A percentile compares a stretch with the other conserved stretches of the same genome.
These are phyloP conservation scores for Auricularia heimuer DNA, from an alignment of 768 basidiomycete species.

Conservation along the genomic window DNA sequence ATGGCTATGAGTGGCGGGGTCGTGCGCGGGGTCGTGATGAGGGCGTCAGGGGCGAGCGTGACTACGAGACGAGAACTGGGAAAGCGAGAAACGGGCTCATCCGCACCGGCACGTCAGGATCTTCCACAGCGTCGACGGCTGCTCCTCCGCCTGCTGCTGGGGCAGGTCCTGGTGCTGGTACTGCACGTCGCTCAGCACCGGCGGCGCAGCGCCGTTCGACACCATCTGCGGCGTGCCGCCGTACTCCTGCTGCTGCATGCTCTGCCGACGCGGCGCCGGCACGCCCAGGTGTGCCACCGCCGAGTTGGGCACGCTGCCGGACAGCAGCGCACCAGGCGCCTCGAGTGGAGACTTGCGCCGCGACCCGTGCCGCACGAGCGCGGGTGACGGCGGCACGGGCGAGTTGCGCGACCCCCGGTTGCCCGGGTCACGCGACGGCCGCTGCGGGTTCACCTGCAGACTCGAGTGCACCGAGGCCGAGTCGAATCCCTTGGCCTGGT, in stretches of 20 bases:
- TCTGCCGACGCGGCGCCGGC: slow-evolving; percentile 33
- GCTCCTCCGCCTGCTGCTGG: slow-evolving; percentile 5
- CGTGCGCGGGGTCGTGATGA: neutral
- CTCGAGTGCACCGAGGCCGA: slow-evolving; percentile 44
- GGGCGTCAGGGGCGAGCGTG: neutral
- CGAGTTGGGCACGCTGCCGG: slow-evolving; percentile 50
- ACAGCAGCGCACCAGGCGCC: slow-evolving; percentile 34
- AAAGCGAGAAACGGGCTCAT: slow-evolving; percentile 18
- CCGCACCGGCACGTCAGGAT: slow-evolving; percentile 76
- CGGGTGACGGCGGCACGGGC: slow-evolving; percentile 66
- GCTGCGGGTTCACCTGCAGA: slow-evolving; percentile 28
- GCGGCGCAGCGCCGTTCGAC: slow-evolving; percentile 56
- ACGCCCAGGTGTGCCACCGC: slow-evolving; percentile 67
- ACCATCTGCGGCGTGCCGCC: slow-evolving; percentile 81
- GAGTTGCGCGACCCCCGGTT: slow-evolving; percentile 10
- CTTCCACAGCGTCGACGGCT: slow-evolving; percentile 40
- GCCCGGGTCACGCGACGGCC: slow-evolving; percentile 21
- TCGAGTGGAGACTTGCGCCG: slow-evolving; percentile 47
- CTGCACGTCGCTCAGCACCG: slow-evolving; percentile 62
- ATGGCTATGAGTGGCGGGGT: too few species aligned
- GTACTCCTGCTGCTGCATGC: slow-evolving; percentile 46
- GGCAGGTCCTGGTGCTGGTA: neutral
- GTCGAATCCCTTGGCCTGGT: slow-evolving; percentile 95
- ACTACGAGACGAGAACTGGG: neutral
- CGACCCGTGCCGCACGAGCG: slow-evolving; percentile 66